Evolutionary conservation across 148 eudicot genomes (phyloP).

Genomic region (Silene conica): DNA sequence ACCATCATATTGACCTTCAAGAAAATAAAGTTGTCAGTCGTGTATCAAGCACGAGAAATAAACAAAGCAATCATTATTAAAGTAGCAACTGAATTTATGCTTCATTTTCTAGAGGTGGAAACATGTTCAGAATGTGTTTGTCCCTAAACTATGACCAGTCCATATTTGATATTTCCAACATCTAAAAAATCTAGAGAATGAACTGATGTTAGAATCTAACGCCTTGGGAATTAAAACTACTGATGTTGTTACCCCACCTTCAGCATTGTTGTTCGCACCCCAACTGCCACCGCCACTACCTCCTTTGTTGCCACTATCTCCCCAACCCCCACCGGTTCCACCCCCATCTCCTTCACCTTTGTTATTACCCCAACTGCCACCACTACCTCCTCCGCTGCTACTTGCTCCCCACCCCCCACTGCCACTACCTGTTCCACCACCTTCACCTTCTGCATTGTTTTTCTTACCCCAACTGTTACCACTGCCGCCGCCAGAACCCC

Average conservation of each 20-base stretch:
- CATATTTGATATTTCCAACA: not conserved
- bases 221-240: not conserved
- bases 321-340: not conserved
- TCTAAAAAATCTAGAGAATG: not conserved
- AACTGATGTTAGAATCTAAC: too few species aligned
- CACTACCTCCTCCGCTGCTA: not conserved
- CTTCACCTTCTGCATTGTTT: not conserved
- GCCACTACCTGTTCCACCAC: not conserved
- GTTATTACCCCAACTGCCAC: not conserved
- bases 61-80: not conserved
- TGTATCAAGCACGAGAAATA: not conserved
- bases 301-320: not conserved
- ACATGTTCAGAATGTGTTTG: not conserved
- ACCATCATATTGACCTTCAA: constrained; percentile 32
- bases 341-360: not conserved
- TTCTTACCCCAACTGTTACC: constrained; percentile 21
- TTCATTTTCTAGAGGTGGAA: not conserved
- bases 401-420: not conserved
- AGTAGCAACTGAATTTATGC: not conserved
- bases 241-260: not conserved
- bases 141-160: not conserved
- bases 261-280: too few species aligned
- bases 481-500: constrained; percentile 20
- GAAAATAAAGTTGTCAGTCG: constrained; percentile 1
- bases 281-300: not conserved